These are phyloP conservation scores for Lepidium campestre DNA, from an alignment of 441 rosid genomes.

Conservation along the genomic window DNA sequence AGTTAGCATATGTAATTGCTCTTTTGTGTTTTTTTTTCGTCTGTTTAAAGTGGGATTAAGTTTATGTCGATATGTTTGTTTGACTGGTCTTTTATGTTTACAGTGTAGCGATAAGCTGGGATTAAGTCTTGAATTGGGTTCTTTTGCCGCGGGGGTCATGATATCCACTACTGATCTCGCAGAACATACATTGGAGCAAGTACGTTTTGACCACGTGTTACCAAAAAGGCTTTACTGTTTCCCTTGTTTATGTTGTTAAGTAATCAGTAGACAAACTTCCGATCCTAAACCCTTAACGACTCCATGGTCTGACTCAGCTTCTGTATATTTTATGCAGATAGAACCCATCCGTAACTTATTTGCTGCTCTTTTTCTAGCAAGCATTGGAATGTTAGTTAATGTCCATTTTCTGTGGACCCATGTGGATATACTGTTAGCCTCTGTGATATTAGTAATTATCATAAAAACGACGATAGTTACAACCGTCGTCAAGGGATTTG, in stretches of 20 bases:
- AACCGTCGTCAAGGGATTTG: slow-evolving; percentile 82
- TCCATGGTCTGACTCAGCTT: background rate
- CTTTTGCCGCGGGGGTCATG: slow-evolving; percentile 98
- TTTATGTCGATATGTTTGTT: background rate
- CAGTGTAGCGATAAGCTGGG: slow-evolving; percentile 99
- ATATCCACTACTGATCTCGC: slow-evolving; percentile 94
- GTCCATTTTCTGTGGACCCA: slow-evolving; percentile 94
- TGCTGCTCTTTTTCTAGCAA: slow-evolving; percentile 96
- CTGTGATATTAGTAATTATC: slow-evolving; percentile 77
- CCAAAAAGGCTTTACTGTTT: background rate
- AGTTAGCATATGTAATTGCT: background rate
- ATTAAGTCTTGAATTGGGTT: slow-evolving; percentile 90
- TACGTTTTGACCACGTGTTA: slow-evolving; percentile 30
- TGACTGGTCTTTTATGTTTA: slow-evolving; percentile 27
- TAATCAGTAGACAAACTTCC: background rate
- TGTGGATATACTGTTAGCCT: slow-evolving; percentile 85
- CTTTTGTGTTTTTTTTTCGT: background rate
- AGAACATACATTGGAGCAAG: slow-evolving; percentile 95
- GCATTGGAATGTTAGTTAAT: slow-evolving; percentile 92
- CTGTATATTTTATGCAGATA: slow-evolving; percentile 37
- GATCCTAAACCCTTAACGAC: background rate
- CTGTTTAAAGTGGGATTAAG: background rate
- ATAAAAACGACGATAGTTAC: slow-evolving; percentile 76
- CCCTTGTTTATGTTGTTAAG: background rate
- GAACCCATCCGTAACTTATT: slow-evolving; percentile 96